A percentile compares a stretch with the other conserved stretches of the same genome.
Conservation (phyloP, 192 early-diverging fungal species). For the Coemansia sp. region DNA sequence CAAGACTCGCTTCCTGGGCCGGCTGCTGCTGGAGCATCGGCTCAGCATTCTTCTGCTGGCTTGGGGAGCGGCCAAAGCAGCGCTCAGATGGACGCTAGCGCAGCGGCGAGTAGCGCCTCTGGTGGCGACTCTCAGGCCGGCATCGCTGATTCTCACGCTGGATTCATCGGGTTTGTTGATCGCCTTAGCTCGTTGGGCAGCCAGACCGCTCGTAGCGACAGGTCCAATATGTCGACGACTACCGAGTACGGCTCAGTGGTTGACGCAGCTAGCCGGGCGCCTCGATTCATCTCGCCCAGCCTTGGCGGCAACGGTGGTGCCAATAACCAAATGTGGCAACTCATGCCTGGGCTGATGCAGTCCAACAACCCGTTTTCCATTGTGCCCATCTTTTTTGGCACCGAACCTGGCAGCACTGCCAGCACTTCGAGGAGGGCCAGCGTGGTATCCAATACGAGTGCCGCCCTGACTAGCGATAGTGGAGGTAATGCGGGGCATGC, state of each 20-base stretch:
- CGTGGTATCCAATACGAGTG: constrained; percentile 11
- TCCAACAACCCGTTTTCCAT: constrained; percentile 29
- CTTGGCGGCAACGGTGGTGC: not conserved
- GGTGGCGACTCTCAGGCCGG: not conserved
- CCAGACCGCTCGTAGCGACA: constrained; percentile 33
- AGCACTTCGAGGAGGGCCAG: constrained; percentile 20
- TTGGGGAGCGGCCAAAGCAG: not conserved
- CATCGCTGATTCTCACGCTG: not conserved
- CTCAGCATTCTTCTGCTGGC: not conserved
- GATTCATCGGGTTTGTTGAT: constrained; percentile 13
- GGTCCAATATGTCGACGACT: constrained; percentile 33
- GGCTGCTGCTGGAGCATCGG: not conserved
- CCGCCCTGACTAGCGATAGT: not conserved
- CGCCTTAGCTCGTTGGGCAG: constrained; percentile 13
- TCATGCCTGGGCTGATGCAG: constrained; percentile 4
- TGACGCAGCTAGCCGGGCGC: not conserved
- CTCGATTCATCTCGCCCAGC: not conserved
- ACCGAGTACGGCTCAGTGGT: constrained; percentile 38
- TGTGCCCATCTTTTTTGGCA: constrained; percentile 22
- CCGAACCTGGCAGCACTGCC: constrained; percentile 27
- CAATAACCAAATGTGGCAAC: not conserved
- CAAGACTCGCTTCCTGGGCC: not conserved
- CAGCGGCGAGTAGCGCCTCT: not conserved
- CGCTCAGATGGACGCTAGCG: not conserved
- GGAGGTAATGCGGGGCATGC: not conserved